Evolutionary conservation across 768 basidiomycete species (phyloP), one percentile per base, ranked within the genome.

Genomic region (Lentinula guzmanii): DNA sequence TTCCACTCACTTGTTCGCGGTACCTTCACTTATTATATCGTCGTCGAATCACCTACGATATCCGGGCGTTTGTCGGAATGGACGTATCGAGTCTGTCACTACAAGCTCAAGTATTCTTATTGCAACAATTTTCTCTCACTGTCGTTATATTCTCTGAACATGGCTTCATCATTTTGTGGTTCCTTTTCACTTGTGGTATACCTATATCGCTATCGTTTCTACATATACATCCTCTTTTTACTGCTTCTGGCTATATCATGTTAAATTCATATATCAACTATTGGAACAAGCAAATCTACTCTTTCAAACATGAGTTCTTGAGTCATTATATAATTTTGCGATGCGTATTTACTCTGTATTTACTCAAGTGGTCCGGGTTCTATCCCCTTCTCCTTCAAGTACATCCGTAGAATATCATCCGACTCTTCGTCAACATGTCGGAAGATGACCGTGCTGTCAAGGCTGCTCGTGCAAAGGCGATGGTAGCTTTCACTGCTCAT

Each of bases 401-500:
- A 39, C 52, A n/a, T 21, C 34, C 42, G 35, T 21, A 13, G 37
- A 39, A 39, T 39, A 24, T 21, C 24, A 24, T 39, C 37, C 8
- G 9, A 13, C 35, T 34, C 56, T 57, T 62, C 31, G 4, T 34
- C 45, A 60, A n/a, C 13, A 84, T 80, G 84, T 79, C 86, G 28
- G 91, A 91, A 67, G 85, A 86, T 62, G 92, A 93, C 63, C 84
- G 91, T 63, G 89, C 90, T 58, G 85, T 84, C 15, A 92, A 89
- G 74, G 84, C 91, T 60, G 92, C 92, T 2, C 84, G 92, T 64
- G 92, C 89, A 60, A 91, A 89, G 72, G 91, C 89, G 53, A 69
- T 94, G 84, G 92, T 93, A 70, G 61, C 81, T 72, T 60, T 54
- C 43, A 15, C 33, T 56, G 24, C 54, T 48, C 42, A 61, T 61